Base-by-base conservation (phyloP, 2,329 filamentous ascomycete species). In the Fusarium chuoi region DNA sequence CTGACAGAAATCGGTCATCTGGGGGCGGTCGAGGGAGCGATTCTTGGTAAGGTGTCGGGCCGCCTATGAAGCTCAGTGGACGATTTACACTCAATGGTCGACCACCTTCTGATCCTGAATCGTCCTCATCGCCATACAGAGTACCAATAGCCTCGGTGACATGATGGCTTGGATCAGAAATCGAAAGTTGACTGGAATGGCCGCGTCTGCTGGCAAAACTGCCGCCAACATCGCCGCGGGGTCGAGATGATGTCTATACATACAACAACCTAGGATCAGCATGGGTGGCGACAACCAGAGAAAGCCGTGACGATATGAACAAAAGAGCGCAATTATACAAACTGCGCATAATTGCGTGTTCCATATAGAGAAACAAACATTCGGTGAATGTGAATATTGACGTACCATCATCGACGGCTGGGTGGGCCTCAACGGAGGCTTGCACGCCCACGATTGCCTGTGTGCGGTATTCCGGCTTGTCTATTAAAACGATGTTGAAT, bases 81-180 rank as follows among this genome's bases (percentile, higher is more conserved):
- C 93, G 90, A 55, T 85, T 82, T 58, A 75, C 52, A 84, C 93
- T 96, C 78, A 95, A 83, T 38, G 93, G 93, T 51, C 93, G 90
- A 45, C 85, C 82, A 63, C 84, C 82, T 67, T 85, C 85, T 22
- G 83, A 89, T 74, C 90, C 88, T 6, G 83, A 89, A 76, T 94
- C 89, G 75, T 91, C 90, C 79, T 90, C 89, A 79, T 94, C 92
- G 78, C 93, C 94, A 83, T 98, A 98, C 83, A 97, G 89, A 78
- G 95, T 95, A 59, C 94, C 94, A 83, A 98, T 97, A 68, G 94
- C 93, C 83, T 98, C 95, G 64, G 95, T 98, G 81, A 98, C 94
- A 89, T 98, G 95, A 84, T 98, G 94, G 84, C 89, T 94, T 70
- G 95, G 93, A 84, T 98, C 95, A 82, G 93, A 96, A 82, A 97